These are phyloP conservation scores for Exophiala dermatitidis DNA, from an alignment of 2,329 filamentous ascomycete genomes.

Conservation along the genomic window DNA sequence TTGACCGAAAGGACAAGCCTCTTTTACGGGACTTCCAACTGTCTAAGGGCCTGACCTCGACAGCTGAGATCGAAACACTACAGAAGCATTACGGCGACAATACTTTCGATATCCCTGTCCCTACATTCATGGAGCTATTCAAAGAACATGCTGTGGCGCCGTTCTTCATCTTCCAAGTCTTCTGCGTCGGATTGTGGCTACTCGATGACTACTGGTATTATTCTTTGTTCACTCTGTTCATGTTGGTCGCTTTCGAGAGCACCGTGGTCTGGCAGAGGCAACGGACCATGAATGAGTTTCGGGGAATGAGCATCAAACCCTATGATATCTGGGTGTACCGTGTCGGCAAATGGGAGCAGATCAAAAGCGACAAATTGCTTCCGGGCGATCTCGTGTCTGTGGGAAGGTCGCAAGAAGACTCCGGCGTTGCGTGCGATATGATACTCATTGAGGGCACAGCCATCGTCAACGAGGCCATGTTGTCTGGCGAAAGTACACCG, in stretches of 20 bases:
- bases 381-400: slow-evolving; percentile 92
- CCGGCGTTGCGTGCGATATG: slow-evolving; percentile 96
- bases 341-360: slow-evolving; percentile 77
- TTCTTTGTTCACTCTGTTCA: slow-evolving; percentile 95
- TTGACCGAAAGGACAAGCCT: slow-evolving; percentile 81
- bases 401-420: slow-evolving; percentile 89
- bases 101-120: slow-evolving; percentile 95
- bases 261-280: slow-evolving; percentile 99
- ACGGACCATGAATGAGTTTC: slow-evolving; percentile 90
- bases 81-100: slow-evolving; percentile 94
- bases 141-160: slow-evolving; percentile 97
- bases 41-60: slow-evolving; percentile 65
- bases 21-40: slow-evolving; percentile 69
- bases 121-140: slow-evolving; percentile 91
- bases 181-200: slow-evolving; percentile 98
- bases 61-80: slow-evolving; percentile 68
- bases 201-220: slow-evolving; percentile 99
- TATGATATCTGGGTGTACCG: slow-evolving; percentile 91
- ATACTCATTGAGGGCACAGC: slow-evolving; percentile 87
- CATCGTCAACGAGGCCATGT: slow-evolving; percentile 98
- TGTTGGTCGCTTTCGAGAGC: slow-evolving; percentile 95
- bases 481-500: slow-evolving; percentile 95
- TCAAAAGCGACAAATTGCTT: slow-evolving; percentile 82
- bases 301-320: slow-evolving; percentile 98
- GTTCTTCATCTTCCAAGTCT: slow-evolving; percentile 98